Evolutionary conservation across 768 basidiomycete genomes (phyloP), one percentile per base, ranked within the genome.

Genomic region (Polyporus arcularius): DNA sequence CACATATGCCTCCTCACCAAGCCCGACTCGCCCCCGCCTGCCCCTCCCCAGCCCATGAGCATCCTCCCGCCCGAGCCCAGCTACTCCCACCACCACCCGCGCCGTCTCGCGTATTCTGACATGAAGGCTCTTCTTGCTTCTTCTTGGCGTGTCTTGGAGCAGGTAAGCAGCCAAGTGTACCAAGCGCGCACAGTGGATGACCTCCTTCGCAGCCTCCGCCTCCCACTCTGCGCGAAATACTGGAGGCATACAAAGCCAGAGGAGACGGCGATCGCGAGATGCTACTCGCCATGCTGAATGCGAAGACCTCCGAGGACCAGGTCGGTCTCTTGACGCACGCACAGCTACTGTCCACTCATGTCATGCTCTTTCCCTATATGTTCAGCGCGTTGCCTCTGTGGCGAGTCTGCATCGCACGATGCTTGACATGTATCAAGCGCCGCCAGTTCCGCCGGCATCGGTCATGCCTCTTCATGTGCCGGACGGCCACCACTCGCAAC

Each of bases 201-300:
- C 18, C n/a, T 26, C 26, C n/a, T 57, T 55, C 38, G 9, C 68
- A 92, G 89, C 69, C 86, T 5, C 85, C 93, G 30, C 91, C 94
- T 1, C 93, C 95, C 0, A 86, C 78, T 62, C 80, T 97, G 46
- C 84, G 90, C 50, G 93, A 95, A 67, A 94, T 97, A 45, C 85
- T 97, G 28, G 82, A 83, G 41, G 94, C 94, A 8, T 97, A 96
- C 78, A 82, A 84, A 58, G 75, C 85, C 41, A 91, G 88, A 69
- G 95, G 95, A 61, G 92, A 95, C 62, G 94, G 93, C 45, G 95
- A 97, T 79, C 82, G 94, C 26, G 93, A 96, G 54, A 89, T 96
- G 85, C 80, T 97, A 21, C 81, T 96, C 39, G 85, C 92, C 65
- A 90, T 97, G 83, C 80, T 97, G 52, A 93, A 90, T 61, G 94